Evolutionary conservation across 2,329 filamentous ascomycete species (phyloP).

Genomic region (Teratosphaeria epicoccoides): DNA sequence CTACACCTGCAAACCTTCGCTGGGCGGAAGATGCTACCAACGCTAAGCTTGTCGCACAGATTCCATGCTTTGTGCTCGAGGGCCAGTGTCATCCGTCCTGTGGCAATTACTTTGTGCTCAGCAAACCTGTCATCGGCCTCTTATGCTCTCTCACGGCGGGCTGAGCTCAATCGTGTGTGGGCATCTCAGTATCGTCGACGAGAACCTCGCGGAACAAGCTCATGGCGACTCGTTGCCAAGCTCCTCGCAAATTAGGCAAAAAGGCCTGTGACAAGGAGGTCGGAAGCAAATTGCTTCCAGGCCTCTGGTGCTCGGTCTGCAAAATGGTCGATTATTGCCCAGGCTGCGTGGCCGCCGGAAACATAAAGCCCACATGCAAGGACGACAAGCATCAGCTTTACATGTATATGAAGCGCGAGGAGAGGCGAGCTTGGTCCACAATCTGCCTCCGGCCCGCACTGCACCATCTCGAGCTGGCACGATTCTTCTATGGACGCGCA

Average conservation of each 20-base stretch:
- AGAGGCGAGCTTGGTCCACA: background rate
- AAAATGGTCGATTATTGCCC: background rate
- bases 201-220: too few relatives aligned
- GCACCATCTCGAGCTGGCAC: background rate
- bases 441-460: background rate
- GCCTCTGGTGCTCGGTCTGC: background rate
- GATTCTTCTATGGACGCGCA: background rate
- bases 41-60: background rate
- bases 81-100: background rate
- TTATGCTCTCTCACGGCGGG: background rate
- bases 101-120: background rate
- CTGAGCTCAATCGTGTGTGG: background rate
- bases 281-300: background rate
- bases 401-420: background rate
- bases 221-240: background rate
- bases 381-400: background rate
- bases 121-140: background rate
- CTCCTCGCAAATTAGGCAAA: background rate
- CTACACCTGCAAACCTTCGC: too few relatives aligned
- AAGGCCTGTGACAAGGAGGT: background rate
- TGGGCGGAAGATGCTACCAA: too few relatives aligned
- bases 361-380: background rate
- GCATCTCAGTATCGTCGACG: too few relatives aligned
- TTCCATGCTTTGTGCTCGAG: background rate
- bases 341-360: background rate